Percentiles rank a stretch among this genome's conserved stretches.
Evolutionary conservation across 2,329 filamentous ascomycete species (phyloP).

Genomic region (Penicillium sp.): DNA sequence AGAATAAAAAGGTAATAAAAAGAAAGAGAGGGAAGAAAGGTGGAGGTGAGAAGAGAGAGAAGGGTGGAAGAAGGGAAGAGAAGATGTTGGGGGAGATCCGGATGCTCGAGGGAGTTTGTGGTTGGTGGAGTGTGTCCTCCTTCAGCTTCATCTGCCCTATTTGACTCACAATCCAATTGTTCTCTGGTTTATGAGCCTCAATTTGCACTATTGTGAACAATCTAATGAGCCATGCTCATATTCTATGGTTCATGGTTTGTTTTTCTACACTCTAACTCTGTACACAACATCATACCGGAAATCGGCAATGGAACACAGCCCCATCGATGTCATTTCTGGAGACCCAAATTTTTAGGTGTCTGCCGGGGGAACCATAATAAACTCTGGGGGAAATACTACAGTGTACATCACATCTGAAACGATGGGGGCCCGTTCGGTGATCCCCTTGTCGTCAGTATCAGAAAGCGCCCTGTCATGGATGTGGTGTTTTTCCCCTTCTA

Average conservation of each 20-base stretch:
- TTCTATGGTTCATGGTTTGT: neutral
- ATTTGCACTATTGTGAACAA: neutral
- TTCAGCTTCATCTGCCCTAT: slow-evolving; percentile 15
- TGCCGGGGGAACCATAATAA: neutral
- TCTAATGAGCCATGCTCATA: neutral
- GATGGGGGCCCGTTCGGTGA: neutral
- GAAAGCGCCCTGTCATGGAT: slow-evolving; percentile 6
- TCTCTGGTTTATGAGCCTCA: neutral
- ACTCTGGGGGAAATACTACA: neutral
- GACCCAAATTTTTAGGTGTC: neutral
- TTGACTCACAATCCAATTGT: slow-evolving; percentile 20
- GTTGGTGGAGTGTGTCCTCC: slow-evolving; percentile 21
- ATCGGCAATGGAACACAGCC: slow-evolving; percentile 15
- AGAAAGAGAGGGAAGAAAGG: slow-evolving; percentile 24
- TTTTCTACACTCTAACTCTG: neutral
- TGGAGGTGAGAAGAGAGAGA: slow-evolving; percentile 18
- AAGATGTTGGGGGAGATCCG: slow-evolving; percentile 23
- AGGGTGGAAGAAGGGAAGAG: slow-evolving; percentile 22
- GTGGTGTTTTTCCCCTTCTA: neutral
- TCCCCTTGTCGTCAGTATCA: neutral
- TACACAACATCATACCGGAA: slow-evolving; percentile 2
- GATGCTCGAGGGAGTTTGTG: slow-evolving; percentile 14
- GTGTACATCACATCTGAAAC: neutral
- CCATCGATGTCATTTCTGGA: slow-evolving; percentile 20
- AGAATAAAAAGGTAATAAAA: slow-evolving; percentile 11